Conservation (phyloP, 2,329 filamentous ascomycete genomes). For the Sphaerulina populicola region DNA sequence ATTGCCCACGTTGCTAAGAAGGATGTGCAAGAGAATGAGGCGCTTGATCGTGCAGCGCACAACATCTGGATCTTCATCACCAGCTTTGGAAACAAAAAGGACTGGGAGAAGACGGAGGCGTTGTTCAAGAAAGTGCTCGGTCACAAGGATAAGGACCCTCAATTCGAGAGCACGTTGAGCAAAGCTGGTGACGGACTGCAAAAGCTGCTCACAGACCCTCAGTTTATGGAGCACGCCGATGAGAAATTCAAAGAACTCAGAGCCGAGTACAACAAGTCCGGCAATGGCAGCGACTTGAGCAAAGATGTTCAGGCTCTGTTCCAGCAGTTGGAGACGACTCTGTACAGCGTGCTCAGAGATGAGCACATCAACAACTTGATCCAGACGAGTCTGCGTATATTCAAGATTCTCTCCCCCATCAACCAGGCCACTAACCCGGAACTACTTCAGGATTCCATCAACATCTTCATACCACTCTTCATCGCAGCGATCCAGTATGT, state of each 20-base stretch:
- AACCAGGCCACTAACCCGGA: constrained; percentile 59
- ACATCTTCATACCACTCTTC: constrained; percentile 70
- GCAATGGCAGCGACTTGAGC: constrained; percentile 58
- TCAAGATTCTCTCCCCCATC: constrained; percentile 59
- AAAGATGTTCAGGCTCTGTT: constrained; percentile 67
- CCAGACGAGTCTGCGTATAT: constrained; percentile 57
- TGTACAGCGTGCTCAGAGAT: constrained; percentile 63
- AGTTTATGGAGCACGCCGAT: constrained; percentile 70
- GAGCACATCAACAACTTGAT: constrained; percentile 61
- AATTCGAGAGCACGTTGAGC: constrained; percentile 69
- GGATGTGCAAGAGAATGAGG: constrained; percentile 64
- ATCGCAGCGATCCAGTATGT: constrained; percentile 75
- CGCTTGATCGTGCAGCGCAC: constrained; percentile 63
- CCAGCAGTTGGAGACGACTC: constrained; percentile 57
- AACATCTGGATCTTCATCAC: constrained; percentile 76
- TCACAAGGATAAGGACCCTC: constrained; percentile 66
- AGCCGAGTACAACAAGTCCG: constrained; percentile 50
- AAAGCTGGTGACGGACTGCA: constrained; percentile 68
- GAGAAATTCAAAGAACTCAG: constrained; percentile 55
- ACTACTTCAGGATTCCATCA: constrained; percentile 64
- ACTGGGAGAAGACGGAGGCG: constrained; percentile 68
- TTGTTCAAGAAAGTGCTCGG: constrained; percentile 62
- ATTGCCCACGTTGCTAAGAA: constrained; percentile 58
- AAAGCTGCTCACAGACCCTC: constrained; percentile 73
- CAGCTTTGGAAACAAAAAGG: constrained; percentile 64